phyloP scores from a whole-genome alignment of 2,329 filamentous ascomycete species.

The Diaporthe nobilis region DNA sequence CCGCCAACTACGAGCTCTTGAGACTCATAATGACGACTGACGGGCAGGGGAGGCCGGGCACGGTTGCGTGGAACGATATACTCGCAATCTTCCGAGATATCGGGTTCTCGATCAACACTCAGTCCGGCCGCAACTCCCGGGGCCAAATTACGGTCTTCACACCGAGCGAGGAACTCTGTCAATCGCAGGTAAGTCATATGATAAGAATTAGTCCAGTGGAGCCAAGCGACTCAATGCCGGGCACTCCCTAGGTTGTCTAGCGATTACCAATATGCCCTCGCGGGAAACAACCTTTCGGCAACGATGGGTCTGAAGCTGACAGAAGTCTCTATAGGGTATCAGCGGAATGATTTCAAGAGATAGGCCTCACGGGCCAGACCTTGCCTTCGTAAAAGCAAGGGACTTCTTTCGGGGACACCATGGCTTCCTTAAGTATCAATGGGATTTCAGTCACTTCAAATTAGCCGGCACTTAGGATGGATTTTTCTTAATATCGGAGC shows the following conservation, averaged over 20 bases:
- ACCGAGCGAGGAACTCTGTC: not conserved
- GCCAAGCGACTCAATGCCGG: not conserved
- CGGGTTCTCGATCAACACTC: not conserved
- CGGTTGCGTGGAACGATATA: not conserved
- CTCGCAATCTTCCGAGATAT: not conserved
- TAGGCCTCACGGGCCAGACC: not conserved
- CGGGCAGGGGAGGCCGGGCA: not conserved
- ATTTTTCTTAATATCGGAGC: not conserved
- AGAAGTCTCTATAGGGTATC: not conserved
- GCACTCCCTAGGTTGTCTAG: too few relatives aligned
- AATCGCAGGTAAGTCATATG: not conserved
- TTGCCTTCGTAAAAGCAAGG: not conserved
- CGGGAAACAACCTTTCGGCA: not conserved
- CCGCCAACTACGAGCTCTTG: not conserved
- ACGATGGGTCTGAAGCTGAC: not conserved
- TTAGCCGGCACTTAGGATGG: not conserved
- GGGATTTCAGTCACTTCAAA: not conserved
- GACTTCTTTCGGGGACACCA: not conserved
- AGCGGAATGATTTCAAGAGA: not conserved
- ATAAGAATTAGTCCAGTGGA: not conserved
- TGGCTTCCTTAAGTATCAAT: not conserved
- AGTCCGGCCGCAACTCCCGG: not conserved
- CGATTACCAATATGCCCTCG: not conserved
- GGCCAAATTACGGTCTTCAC: not conserved
- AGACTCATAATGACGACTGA: not conserved